Evolutionary conservation across 371 early-diverging fungal species (phyloP).

Genomic region (Massospora cicadina): DNA sequence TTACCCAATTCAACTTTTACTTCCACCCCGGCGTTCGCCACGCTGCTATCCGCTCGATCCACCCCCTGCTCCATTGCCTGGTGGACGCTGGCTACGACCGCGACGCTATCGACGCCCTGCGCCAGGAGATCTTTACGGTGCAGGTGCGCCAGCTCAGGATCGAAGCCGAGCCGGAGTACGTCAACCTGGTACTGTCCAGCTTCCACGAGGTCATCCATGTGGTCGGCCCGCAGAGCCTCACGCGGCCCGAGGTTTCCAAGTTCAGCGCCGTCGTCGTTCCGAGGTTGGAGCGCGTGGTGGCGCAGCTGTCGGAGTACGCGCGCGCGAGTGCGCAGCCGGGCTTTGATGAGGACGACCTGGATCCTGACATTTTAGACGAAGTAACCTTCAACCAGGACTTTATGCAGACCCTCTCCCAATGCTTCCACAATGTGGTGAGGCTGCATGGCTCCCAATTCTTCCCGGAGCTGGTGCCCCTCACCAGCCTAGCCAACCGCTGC

Average conservation of each 20-base stretch:
- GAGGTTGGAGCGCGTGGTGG: constrained; percentile 49
- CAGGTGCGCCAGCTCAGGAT: constrained; percentile 31
- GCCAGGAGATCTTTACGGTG: constrained; percentile 13
- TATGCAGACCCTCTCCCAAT: background rate
- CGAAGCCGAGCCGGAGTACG: constrained; percentile 62
- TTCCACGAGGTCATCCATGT: constrained; percentile 53
- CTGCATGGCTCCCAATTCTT: constrained; percentile 50
- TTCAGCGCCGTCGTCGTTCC: constrained; percentile 43
- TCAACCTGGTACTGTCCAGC: constrained; percentile 51
- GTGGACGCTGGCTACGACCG: constrained; percentile 26
- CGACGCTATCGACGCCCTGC: constrained; percentile 18
- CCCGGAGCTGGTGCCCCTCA: constrained; percentile 49
- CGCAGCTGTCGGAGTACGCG: constrained; percentile 55
- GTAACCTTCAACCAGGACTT: background rate
- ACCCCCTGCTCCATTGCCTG: constrained; percentile 49
- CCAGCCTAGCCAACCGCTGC: constrained; percentile 17
- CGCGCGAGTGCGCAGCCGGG: constrained; percentile 71
- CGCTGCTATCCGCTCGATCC: constrained; percentile 70
- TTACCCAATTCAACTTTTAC: constrained; percentile 83
- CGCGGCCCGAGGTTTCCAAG: constrained; percentile 32
- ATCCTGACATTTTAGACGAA: constrained; percentile 53
- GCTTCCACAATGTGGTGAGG: constrained; percentile 50
- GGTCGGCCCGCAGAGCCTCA: constrained; percentile 45
- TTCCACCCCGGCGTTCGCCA: constrained; percentile 91
- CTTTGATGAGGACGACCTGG: constrained; percentile 80